Evolutionary conservation across 192 early-diverging fungal species (phyloP).

Genomic region (Geosiphon pyriformis): DNA sequence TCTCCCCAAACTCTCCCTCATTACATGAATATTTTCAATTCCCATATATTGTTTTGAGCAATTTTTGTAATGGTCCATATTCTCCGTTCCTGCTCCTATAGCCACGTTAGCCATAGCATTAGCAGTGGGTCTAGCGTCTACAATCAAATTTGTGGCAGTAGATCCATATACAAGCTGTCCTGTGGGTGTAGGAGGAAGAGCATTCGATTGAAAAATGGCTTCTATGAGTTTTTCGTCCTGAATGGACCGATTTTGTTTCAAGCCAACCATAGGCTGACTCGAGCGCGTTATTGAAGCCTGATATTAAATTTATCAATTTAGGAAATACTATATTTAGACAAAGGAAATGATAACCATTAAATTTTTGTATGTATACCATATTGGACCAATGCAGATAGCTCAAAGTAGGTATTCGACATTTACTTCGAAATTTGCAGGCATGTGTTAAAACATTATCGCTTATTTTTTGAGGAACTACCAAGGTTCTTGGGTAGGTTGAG

Average conservation of each 20-base stretch:
- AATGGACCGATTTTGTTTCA: slow-evolving; percentile 90
- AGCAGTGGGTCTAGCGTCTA: slow-evolving; percentile 91
- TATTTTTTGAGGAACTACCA: slow-evolving; percentile 84
- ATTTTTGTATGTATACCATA: slow-evolving; percentile 39
- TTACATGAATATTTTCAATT: slow-evolving; percentile 98
- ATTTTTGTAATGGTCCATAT: slow-evolving; percentile 85
- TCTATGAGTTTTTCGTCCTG: slow-evolving; percentile 98
- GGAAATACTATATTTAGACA: too few relatives aligned
- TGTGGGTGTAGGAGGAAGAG: slow-evolving; percentile 35
- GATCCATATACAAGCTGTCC: slow-evolving; percentile 47
- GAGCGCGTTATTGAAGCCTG: slow-evolving; percentile 86
- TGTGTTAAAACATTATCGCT: slow-evolving; percentile 86
- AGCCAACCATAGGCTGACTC: slow-evolving; percentile 92
- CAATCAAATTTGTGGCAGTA: slow-evolving; percentile 70
- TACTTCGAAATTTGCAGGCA: slow-evolving; percentile 81
- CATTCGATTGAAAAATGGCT: slow-evolving; percentile 73
- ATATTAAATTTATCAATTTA: background rate
- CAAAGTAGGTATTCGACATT: slow-evolving; percentile 72
- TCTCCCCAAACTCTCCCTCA: slow-evolving; percentile 81
- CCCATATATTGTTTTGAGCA: slow-evolving; percentile 85
- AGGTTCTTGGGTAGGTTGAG: slow-evolving; percentile 76
- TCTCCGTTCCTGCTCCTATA: slow-evolving; percentile 92
- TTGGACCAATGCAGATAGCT: slow-evolving; percentile 84
- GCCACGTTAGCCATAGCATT: slow-evolving; percentile 92
- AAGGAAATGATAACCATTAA: background rate